Percentiles rank a stretch among this genome's conserved stretches.
Conservation (phyloP, 208 protist genomes). For the Acanthamoeba lenticulata region DNA sequence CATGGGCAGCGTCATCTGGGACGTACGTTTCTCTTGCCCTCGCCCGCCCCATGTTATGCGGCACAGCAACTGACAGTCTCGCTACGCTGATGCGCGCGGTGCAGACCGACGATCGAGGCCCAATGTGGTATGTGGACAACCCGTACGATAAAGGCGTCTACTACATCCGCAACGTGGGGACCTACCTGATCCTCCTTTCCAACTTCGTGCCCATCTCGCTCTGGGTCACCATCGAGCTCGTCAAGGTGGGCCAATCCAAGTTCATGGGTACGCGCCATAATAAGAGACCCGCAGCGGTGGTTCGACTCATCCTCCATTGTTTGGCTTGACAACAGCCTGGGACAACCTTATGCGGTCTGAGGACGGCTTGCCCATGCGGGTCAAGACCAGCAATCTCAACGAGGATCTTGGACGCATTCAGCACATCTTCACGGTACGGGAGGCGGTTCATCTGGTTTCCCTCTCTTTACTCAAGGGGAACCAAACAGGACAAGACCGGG, state of each 20-base stretch:
- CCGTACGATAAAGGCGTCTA: neutral
- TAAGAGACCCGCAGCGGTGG: too few relatives aligned
- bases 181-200: slow-evolving; percentile 27
- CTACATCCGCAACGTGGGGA: slow-evolving; percentile 23
- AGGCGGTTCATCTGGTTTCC: too few relatives aligned
- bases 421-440: slow-evolving; percentile 30
- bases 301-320: neutral
- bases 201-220: slow-evolving; percentile 65
- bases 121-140: slow-evolving; percentile 46
- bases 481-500: slow-evolving; percentile 94
- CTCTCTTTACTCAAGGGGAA: too few relatives aligned
- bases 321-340: neutral
- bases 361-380: slow-evolving; percentile 67
- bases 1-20: slow-evolving; percentile 19
- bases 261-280: slow-evolving; percentile 56
- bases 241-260: slow-evolving; percentile 68
- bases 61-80: neutral
- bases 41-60: neutral
- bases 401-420: slow-evolving; percentile 84
- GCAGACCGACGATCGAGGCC: neutral
- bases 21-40: neutral
- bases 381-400: slow-evolving; percentile 86
- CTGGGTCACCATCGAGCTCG: slow-evolving; percentile 51
- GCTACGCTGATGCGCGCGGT: neutral
- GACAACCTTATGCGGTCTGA: neutral